These are phyloP conservation scores for Microbotryum silenes-acaulis DNA, from an alignment of 1,284 basidiomycete species.

Conservation along the genomic window DNA sequence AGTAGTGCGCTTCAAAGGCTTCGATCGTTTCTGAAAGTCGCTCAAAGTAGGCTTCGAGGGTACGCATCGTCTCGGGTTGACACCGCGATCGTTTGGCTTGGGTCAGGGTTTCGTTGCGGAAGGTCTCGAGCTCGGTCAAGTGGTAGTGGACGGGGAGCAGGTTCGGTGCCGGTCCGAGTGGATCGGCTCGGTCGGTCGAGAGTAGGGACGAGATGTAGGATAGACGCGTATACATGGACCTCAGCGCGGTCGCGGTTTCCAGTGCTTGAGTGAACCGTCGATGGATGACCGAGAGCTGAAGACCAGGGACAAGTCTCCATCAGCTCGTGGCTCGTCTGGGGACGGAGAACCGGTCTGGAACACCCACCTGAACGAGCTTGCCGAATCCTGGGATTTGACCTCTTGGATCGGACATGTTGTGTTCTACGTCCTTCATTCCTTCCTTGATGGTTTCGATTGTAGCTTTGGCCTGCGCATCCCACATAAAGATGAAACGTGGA, in stretches of 20 bases:
- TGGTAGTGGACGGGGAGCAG: slow-evolving; percentile 86
- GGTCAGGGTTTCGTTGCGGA: slow-evolving; percentile 87
- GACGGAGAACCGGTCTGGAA: not conserved
- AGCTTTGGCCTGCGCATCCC: slow-evolving; percentile 53
- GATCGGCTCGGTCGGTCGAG: slow-evolving; percentile 60
- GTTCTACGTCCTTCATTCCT: slow-evolving; percentile 82
- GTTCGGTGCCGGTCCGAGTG: slow-evolving; percentile 71
- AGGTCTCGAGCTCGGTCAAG: slow-evolving; percentile 78
- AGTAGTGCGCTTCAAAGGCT: slow-evolving; percentile 80
- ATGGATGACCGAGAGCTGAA: slow-evolving; percentile 86
- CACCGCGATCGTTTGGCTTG: slow-evolving; percentile 62
- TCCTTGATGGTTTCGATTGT: slow-evolving; percentile 83
- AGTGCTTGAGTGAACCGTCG: slow-evolving; percentile 91
- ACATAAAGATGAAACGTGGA: too few species aligned
- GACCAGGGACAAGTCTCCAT: not conserved
- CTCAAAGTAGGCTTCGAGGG: slow-evolving; percentile 73
- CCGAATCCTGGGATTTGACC: slow-evolving; percentile 67
- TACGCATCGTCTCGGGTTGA: slow-evolving; percentile 36
- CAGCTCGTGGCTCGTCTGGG: not conserved
- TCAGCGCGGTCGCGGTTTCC: slow-evolving; percentile 86
- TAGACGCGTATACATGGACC: slow-evolving; percentile 79
- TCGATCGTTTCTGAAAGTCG: slow-evolving; percentile 66
- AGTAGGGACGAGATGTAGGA: slow-evolving; percentile 72
- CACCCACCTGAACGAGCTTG: slow-evolving; percentile 77
- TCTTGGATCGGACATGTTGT: slow-evolving; percentile 62